phyloP scores from a whole-genome alignment of 176 grass and related monocot species.

The Oryza officinalis region DNA sequence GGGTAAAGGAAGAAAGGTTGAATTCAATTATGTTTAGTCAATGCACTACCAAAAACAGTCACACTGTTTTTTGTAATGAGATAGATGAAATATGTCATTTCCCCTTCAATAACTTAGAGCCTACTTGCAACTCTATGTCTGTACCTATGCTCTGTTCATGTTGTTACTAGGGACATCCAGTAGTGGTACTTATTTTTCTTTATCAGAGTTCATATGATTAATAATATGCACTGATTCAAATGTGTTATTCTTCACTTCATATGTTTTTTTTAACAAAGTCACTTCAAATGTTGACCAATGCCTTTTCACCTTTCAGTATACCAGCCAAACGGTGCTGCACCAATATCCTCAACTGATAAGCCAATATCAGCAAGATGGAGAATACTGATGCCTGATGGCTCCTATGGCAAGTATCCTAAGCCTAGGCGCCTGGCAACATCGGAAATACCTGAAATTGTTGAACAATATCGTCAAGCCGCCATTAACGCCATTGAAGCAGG shows the following conservation, averaged over 20 bases:
- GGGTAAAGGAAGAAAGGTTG: neutral
- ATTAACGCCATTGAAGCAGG: conserved; percentile 90
- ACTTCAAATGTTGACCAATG: conserved; percentile 6
- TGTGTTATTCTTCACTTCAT: neutral
- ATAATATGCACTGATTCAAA: neutral
- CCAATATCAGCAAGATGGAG: conserved; percentile 81
- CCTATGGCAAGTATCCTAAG: conserved; percentile 60
- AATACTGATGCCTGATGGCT: conserved; percentile 90
- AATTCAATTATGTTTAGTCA: neutral
- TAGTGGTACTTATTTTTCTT: neutral
- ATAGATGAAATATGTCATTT: neutral
- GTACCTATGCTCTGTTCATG: no score
- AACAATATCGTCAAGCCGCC: conserved; percentile 71
- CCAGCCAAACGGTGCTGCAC: conserved; percentile 68
- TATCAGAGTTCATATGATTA: neutral
- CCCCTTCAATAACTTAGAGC: no score
- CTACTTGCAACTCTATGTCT: no score
- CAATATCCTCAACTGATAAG: conserved; percentile 88
- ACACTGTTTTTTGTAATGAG: neutral
- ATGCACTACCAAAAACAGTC: neutral
- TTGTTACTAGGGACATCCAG: neutral
- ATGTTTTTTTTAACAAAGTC: neutral
- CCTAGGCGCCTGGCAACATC: conserved; percentile 55
- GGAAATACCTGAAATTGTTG: conserved; percentile 74
- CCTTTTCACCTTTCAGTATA: conserved; percentile 57